Percentiles rank a stretch among this genome's conserved stretches.
phyloP scores from a whole-genome alignment of 108 stramenopile species.

The Mediolabrus comicus region DNA sequence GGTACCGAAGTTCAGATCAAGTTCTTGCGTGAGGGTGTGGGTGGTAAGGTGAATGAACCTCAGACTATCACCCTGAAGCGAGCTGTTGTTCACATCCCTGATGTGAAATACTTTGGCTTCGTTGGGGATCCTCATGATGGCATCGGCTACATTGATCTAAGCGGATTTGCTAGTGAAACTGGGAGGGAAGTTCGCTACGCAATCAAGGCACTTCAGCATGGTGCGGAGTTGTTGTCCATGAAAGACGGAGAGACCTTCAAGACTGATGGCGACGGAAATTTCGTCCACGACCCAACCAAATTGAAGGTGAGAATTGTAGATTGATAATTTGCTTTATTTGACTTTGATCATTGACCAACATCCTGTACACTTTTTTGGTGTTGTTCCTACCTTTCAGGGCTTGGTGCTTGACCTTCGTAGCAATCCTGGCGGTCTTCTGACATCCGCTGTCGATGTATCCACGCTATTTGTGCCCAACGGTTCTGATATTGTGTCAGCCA shows the following conservation, averaged over 20 bases:
- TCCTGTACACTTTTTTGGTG: too few species aligned
- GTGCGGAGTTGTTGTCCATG: slow-evolving; percentile 54
- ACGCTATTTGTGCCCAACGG: slow-evolving; percentile 89
- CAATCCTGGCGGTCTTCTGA: slow-evolving; percentile 96
- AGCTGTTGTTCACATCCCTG: slow-evolving; percentile 73
- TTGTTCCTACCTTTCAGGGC: slow-evolving; percentile 41
- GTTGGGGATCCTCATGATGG: slow-evolving; percentile 79
- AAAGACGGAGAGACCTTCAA: slow-evolving; percentile 31
- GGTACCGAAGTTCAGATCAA: slow-evolving; percentile 76
- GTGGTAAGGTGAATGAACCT: slow-evolving; percentile 48
- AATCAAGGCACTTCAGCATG: slow-evolving; percentile 65
- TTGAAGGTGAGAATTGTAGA: slow-evolving; percentile 46
- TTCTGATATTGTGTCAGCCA: slow-evolving; percentile 88
- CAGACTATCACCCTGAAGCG: slow-evolving; percentile 73
- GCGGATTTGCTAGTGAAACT: slow-evolving; percentile 88
- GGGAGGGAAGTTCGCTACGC: slow-evolving; percentile 83
- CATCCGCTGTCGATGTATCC: slow-evolving; percentile 91
- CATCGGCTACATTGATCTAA: slow-evolving; percentile 91
- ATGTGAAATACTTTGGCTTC: slow-evolving; percentile 80
- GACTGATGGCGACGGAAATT: background rate
- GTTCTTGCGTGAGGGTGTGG: slow-evolving; percentile 71
- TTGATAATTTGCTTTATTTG: too few species aligned
- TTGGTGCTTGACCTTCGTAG: slow-evolving; percentile 90
- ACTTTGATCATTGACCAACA: too few species aligned
- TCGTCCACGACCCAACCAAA: slow-evolving; percentile 25